phyloP scores from a whole-genome alignment of 805 yeast species.

The Tanozyma kutaoensis region DNA sequence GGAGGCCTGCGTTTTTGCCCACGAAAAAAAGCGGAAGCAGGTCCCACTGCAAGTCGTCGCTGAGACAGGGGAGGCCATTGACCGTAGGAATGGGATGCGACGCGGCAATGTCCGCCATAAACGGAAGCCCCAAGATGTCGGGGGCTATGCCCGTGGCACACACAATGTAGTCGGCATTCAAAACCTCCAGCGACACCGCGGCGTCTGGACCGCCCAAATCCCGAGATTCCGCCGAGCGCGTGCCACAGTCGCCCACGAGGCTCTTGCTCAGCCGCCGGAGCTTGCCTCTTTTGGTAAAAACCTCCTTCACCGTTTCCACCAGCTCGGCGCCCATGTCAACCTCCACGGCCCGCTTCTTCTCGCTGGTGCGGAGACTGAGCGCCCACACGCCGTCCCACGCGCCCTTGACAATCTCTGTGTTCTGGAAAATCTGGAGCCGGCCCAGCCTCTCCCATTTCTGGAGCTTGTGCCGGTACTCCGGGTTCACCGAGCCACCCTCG shows the following conservation, averaged over 20 bases:
- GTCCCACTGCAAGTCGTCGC: slow-evolving; percentile 30
- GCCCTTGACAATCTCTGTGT: slow-evolving; percentile 10
- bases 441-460: slow-evolving; percentile 17
- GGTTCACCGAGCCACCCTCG: slow-evolving; percentile 33
- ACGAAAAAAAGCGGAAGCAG: slow-evolving; percentile 25
- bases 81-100: slow-evolving; percentile 17
- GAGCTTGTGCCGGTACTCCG: slow-evolving; percentile 23
- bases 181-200: too few species aligned
- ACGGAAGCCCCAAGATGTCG: slow-evolving; percentile 13
- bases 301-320: too few species aligned
- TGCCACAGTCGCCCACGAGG: too few species aligned
- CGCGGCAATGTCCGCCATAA: slow-evolving; percentile 14
- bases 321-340: too few species aligned
- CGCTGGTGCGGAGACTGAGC: too few species aligned
- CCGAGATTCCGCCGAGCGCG: too few species aligned
- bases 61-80: slow-evolving; percentile 27
- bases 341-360: too few species aligned
- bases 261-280: too few species aligned
- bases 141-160: slow-evolving; percentile 30
- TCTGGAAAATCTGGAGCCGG: slow-evolving; percentile 12
- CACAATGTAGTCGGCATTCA: slow-evolving; percentile 17
- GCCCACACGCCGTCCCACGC: neutral
- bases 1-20: slow-evolving; percentile 29
- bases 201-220: too few species aligned
- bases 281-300: too few species aligned